Percentiles rank a stretch among this genome's conserved stretches.
Conservation (phyloP, 2,329 filamentous ascomycete genomes). For the Capronia americana region DNA sequence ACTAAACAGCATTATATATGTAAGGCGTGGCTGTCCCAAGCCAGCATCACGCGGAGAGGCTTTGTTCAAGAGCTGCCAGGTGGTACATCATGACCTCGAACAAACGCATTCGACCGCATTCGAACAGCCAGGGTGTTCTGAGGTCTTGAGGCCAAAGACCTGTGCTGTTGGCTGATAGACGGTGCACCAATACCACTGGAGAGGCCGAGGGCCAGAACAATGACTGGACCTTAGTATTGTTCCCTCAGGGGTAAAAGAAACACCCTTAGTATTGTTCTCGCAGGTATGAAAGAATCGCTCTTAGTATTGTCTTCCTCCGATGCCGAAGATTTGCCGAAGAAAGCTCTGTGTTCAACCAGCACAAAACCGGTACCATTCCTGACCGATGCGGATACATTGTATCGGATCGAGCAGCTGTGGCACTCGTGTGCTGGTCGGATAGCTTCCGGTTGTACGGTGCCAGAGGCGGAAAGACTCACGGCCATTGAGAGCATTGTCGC, state of each 20-base stretch:
- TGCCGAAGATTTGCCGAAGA: slow-evolving; percentile 9
- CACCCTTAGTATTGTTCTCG: slow-evolving; percentile 5
- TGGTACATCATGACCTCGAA: slow-evolving; percentile 2
- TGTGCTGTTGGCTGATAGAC: neutral
- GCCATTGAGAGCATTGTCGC: neutral
- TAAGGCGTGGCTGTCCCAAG: neutral
- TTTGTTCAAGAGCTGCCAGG: slow-evolving; percentile 4
- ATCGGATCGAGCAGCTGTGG: neutral
- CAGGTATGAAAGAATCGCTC: neutral
- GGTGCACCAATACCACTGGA: neutral
- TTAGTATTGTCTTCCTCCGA: slow-evolving; percentile 14
- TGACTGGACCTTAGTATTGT: neutral
- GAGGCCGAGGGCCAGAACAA: neutral
- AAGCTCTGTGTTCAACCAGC: neutral
- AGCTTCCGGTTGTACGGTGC: neutral
- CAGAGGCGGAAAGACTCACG: neutral
- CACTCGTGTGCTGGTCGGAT: neutral
- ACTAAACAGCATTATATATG: slow-evolving; percentile 4
- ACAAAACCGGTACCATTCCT: neutral
- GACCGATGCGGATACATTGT: neutral
- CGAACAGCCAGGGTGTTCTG: slow-evolving; percentile 6
- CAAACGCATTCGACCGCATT: slow-evolving; percentile 14
- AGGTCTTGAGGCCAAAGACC: neutral
- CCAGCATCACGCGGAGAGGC: neutral
- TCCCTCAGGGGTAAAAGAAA: neutral